These are phyloP conservation scores for Dispira simplex DNA, from an alignment of 192 early-diverging fungal species.

Conservation along the genomic window DNA sequence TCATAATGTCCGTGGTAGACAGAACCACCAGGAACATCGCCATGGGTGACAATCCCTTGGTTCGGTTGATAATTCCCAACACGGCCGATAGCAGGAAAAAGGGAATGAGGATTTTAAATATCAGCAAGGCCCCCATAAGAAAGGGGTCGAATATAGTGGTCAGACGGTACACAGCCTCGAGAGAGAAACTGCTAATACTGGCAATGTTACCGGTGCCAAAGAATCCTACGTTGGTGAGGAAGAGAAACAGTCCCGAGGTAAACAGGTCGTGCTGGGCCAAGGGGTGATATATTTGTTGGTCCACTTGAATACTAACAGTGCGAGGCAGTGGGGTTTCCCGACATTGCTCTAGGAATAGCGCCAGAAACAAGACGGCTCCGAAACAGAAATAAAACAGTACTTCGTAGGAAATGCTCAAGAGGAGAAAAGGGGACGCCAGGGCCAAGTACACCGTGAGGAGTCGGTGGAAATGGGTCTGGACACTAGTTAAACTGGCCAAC, in stretches of 20 bases:
- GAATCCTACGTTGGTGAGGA: conserved; percentile 86
- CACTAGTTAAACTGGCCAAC: conserved; percentile 23
- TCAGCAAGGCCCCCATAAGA: conserved; percentile 68
- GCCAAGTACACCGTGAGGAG: conserved; percentile 69
- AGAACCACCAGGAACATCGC: conserved; percentile 75
- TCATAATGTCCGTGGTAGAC: conserved; percentile 81
- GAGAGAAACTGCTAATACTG: conserved; percentile 65
- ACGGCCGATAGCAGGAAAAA: conserved; percentile 83
- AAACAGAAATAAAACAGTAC: conserved; percentile 77
- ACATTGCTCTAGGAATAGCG: conserved; percentile 56
- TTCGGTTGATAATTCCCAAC: conserved; percentile 59
- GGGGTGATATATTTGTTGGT: neutral
- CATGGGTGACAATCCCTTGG: conserved; percentile 69
- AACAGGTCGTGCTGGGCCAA: neutral
- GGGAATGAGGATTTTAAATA: conserved; percentile 86
- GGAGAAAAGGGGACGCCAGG: conserved; percentile 72
- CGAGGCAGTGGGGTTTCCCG: neutral
- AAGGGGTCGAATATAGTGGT: conserved; percentile 85
- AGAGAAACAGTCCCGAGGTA: conserved; percentile 36
- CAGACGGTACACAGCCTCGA: conserved; percentile 79
- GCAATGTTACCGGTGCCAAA: conserved; percentile 97
- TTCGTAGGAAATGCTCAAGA: conserved; percentile 87
- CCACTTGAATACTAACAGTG: neutral
- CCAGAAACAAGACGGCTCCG: conserved; percentile 48
- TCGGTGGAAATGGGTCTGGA: conserved; percentile 64